phyloP scores from a whole-genome alignment of 306 rosid species.

The Cucurbita moschata region DNA sequence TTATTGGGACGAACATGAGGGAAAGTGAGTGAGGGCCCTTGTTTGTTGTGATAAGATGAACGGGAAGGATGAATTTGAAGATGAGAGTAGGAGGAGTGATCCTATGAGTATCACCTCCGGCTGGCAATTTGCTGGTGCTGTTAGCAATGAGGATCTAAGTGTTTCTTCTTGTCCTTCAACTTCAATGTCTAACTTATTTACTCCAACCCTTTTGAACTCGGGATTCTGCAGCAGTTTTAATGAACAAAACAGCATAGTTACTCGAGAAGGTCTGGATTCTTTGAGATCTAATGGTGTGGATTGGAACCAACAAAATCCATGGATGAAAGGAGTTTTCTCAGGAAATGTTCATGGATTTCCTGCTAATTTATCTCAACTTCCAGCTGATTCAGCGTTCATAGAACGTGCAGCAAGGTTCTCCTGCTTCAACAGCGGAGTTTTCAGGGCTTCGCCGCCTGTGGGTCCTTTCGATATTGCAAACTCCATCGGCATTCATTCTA shows the following conservation, averaged over 20 bases:
- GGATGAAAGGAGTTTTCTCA: constrained; percentile 37
- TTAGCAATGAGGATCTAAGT: constrained; percentile 39
- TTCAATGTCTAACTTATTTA: constrained; percentile 54
- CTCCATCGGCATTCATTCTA: constrained; percentile 24
- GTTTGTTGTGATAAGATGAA: constrained; percentile 35
- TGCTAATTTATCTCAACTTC: constrained; percentile 68
- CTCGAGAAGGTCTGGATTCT: constrained; percentile 35
- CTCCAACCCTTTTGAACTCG: constrained; percentile 50
- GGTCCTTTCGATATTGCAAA: constrained; percentile 52
- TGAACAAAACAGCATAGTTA: constrained; percentile 27
- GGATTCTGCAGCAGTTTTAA: constrained; percentile 51
- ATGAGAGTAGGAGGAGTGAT: constrained; percentile 47
- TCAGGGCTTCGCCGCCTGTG: constrained; percentile 28
- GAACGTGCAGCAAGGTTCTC: constrained; percentile 87
- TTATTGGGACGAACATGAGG: constrained; percentile 8
- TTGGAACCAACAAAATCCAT: constrained; percentile 42
- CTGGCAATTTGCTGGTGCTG: constrained; percentile 56
- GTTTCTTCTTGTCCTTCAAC: constrained; percentile 59
- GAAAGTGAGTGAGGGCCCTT: constrained; percentile 8
- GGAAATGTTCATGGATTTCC: constrained; percentile 45
- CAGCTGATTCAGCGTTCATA: constrained; percentile 72
- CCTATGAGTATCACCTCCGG: constrained; percentile 50
- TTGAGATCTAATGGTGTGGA: constrained; percentile 41
- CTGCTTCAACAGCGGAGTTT: constrained; percentile 60
- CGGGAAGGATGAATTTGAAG: constrained; percentile 55